Conservation (phyloP, 495 filamentous ascomycete genomes). For the Xylaria sp. region DNA sequence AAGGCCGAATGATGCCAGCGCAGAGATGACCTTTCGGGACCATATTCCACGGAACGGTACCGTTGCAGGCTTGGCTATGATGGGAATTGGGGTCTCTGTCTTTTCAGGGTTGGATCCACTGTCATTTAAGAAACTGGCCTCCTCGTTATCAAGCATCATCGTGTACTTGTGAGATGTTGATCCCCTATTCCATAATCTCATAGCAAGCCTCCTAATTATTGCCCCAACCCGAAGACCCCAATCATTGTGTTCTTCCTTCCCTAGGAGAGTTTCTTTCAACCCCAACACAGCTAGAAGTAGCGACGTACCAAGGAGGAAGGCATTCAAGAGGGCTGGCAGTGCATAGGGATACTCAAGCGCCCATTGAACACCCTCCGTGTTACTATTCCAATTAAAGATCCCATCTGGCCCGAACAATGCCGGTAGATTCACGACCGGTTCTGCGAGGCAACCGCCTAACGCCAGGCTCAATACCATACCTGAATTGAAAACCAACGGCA, state of each 20-base stretch:
- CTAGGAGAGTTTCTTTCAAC: slow-evolving; percentile 40
- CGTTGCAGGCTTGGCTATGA: slow-evolving; percentile 37
- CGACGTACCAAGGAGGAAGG: slow-evolving; percentile 34
- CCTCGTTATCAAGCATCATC: slow-evolving; percentile 30
- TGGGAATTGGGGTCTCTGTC: not conserved
- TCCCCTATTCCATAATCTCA: slow-evolving; percentile 35
- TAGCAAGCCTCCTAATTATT: slow-evolving; percentile 36
- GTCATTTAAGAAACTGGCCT: slow-evolving; percentile 34
- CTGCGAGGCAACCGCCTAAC: slow-evolving; percentile 73
- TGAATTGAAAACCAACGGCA: slow-evolving; percentile 81
- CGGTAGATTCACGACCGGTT: slow-evolving; percentile 71
- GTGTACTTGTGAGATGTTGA: slow-evolving; percentile 21
- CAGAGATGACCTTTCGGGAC: slow-evolving; percentile 66
- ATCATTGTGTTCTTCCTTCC: slow-evolving; percentile 38
- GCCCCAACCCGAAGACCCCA: slow-evolving; percentile 35
- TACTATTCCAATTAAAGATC: slow-evolving; percentile 39
- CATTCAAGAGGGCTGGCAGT: slow-evolving; percentile 42
- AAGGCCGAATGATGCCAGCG: slow-evolving; percentile 68
- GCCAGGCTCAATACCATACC: slow-evolving; percentile 66
- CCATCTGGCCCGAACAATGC: slow-evolving; percentile 66
- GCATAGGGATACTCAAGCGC: slow-evolving; percentile 50
- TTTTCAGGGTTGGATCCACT: not conserved
- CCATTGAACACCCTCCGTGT: slow-evolving; percentile 44
- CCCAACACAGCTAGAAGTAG: slow-evolving; percentile 31
- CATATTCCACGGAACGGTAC: slow-evolving; percentile 65